phyloP scores from a whole-genome alignment of 2,329 filamentous ascomycete species.

The Botryotinia convoluta region DNA sequence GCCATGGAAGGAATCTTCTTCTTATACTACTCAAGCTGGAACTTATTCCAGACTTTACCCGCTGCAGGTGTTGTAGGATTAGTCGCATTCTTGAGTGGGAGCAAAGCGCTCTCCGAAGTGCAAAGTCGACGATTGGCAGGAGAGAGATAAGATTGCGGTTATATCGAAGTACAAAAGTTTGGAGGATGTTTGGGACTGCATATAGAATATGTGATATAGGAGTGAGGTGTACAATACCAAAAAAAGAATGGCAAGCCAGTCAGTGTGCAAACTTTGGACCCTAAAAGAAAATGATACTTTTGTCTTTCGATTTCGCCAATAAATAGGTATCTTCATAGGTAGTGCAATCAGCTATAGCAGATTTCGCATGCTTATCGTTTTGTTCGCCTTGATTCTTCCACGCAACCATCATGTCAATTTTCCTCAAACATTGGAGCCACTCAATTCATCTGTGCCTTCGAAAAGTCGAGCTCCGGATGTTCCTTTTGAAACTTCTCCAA shows the following conservation, averaged over 20 bases:
- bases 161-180: neutral
- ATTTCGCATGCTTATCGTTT: neutral
- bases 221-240: conserved; percentile 14
- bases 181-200: conserved; percentile 3
- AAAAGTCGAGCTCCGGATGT: conserved; percentile 70
- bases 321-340: conserved; percentile 14
- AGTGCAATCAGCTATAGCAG: neutral
- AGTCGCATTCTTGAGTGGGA: conserved; percentile 81
- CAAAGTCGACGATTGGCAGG: conserved; percentile 79
- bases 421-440: neutral
- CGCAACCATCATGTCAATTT: neutral
- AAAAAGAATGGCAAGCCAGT: neutral
- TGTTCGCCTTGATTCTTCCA: neutral
- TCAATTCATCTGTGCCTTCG: conserved; percentile 64
- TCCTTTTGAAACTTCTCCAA: conserved; percentile 79
- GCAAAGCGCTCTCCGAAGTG: conserved; percentile 87
- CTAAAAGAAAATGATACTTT: neutral
- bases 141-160: conserved; percentile 28
- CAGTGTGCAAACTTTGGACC: neutral
- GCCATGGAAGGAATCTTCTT: conserved; percentile 91
- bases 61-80: conserved; percentile 64
- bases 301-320: neutral
- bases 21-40: conserved; percentile 91
- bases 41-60: conserved; percentile 83
- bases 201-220: conserved; percentile 4